Evolutionary conservation across 371 early-diverging fungal species (phyloP), one percentile per base, ranked within the genome.

Genomic region (Rhizopus microsporus): DNA sequence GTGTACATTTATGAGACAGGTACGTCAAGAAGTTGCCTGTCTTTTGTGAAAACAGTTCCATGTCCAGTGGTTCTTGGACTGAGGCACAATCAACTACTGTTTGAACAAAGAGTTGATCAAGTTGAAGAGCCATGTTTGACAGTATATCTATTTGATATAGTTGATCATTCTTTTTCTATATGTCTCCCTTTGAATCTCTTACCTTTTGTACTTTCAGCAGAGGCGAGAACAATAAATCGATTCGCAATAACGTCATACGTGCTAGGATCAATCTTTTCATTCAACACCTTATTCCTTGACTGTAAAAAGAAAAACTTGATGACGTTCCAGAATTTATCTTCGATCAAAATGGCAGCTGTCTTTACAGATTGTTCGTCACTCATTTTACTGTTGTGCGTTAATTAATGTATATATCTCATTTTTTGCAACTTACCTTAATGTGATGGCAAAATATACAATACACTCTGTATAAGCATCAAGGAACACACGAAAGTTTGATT

Each of bases 401-500:
- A 30, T 33, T 34, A 31, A 16, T 10, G 10, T 54, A 8, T 43
- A 10, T 37, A 10, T 37, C 5, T 5, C 2, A 10, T 37, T 5
- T 3, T 43, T 42, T 50, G 0, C 2, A 31, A 51, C 31, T 58
- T 66, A 81, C 83, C 80, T 78, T 45, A 75, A 58, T 10, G 72
- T 72, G 6, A 77, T 69, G 16, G 73, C 69, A 62, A 78, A 82
- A 47, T 82, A 86, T 5, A 83, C 69, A 40, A 80, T 54, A 52
- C 87, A 86, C 56, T 86, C 87, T 9, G 68, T 33, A 64, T 88
- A 88, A 4, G 90, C 74, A 52, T 86, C 74, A 40, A 90, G 43
- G 34, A 89, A 84, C 6, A 81, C 44, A 8, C 67, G 59, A 1
- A 80, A 75, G 51, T 81, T 79, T n/a, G 66, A 63, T 39, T 68